phyloP scores from a whole-genome alignment of 2,329 filamentous ascomycete species.

The Lecanicillium sp. region DNA sequence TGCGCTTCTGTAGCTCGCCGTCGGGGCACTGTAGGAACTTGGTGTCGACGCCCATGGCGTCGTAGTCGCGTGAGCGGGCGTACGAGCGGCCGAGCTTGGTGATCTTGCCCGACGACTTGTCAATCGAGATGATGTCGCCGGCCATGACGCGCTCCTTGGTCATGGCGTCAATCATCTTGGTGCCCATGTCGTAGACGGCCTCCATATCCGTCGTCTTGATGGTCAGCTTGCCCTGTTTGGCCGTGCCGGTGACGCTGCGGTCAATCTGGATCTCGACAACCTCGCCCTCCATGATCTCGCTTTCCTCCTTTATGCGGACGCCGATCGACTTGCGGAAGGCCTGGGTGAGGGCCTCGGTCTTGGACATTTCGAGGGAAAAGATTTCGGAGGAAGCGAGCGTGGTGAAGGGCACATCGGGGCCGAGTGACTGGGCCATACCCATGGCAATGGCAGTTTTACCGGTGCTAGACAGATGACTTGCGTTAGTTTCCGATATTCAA shows the following conservation, averaged over 20 bases:
- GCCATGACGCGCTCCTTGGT: conserved; percentile 99
- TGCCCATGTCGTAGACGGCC: conserved; percentile 98
- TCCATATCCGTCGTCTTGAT: conserved; percentile 99
- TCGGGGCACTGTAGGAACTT: conserved; percentile 98
- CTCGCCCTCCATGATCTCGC: conserved; percentile 97
- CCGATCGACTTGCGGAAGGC: conserved; percentile 99
- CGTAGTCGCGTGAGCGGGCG: conserved; percentile 92
- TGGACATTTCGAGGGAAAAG: conserved; percentile 98
- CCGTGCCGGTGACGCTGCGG: conserved; percentile 88
- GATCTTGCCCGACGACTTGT: conserved; percentile 97
- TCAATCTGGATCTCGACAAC: conserved; percentile 99
- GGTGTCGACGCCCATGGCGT: conserved; percentile 97
- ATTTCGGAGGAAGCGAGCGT: conserved; percentile 94
- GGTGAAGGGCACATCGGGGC: conserved; percentile 91
- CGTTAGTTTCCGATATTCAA: too few relatives aligned
- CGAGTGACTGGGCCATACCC: conserved; percentile 96
- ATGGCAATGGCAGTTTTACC: conserved; percentile 98
- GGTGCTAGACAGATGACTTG: conserved; percentile 57
- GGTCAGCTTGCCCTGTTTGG: conserved; percentile 97
- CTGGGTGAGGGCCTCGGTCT: conserved; percentile 95
- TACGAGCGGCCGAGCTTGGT: conserved; percentile 94
- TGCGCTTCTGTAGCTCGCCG: conserved; percentile 93
- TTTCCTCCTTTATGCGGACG: conserved; percentile 97
- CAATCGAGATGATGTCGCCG: conserved; percentile 95
- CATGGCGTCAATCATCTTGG: conserved; percentile 99